Base-by-base conservation (phyloP, 179 eudicot genomes). In the Heliamphora pulchella region DNA sequence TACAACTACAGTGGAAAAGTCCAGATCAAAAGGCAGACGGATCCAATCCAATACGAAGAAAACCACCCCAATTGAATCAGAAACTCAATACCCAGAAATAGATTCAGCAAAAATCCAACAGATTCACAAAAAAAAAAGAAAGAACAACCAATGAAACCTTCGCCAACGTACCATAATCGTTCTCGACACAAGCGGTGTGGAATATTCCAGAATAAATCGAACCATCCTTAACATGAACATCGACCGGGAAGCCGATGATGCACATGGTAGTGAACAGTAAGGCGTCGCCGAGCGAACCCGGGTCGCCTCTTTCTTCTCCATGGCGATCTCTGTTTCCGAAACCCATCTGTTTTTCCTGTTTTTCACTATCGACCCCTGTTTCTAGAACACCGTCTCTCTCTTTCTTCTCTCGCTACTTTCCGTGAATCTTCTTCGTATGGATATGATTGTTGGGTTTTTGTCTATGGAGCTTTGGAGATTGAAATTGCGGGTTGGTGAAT, bases 191-290 rank as follows among this genome's bases (percentile, higher is more conserved):
- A 22, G 96, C 96, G 69, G 98, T 87, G 84, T 90, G 87, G 85
- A 96, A 94, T 31, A 87, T 90, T 77, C 99, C 99, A 65, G 94
- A 87, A 84, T 85, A 96, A 78, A 96, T 57, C 1, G 97, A 92
- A 65, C 94, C 96, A 75, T 96, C 98, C 70, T 81, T 92, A 76
- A 87, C 82, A 80, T 91, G 89, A 86, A 94, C 98, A 62, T 96
- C 94, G 55, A 94, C 99, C 8, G 93, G 90, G 44, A 89, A 87
- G 71, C 97, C 97, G 86, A 96, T 80, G 80, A 94, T 92, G 84
- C 85, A 87, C 90, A 94, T 90, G 75, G 97, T 96, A 72, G 93
- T 81, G 18, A 87, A 87, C 0, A 96, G 85, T 68, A 96, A 82
- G 22, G 87, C 92, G 74, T 94, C 94, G 83, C 86, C 78, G 1